Percentiles rank a stretch among this genome's conserved stretches.
phyloP scores from a whole-genome alignment of 257 asterid genomes.

The Gardenia jasminoides region DNA sequence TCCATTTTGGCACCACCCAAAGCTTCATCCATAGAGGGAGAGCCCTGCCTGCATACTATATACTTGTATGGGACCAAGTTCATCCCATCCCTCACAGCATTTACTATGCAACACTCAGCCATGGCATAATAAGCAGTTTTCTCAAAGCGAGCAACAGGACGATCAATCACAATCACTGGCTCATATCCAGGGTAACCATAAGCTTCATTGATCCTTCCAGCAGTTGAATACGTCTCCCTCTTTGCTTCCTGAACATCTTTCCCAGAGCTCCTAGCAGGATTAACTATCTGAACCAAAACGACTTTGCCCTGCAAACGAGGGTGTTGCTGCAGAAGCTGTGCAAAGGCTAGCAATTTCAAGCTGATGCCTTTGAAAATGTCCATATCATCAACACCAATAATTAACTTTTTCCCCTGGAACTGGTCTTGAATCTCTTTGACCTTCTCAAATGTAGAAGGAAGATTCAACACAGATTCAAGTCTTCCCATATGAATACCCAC shows the following conservation, averaged over 20 bases:
- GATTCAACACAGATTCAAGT: constrained; percentile 67
- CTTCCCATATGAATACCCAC: constrained; percentile 93
- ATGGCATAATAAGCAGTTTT: constrained; percentile 84
- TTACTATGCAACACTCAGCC: constrained; percentile 91
- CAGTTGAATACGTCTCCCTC: constrained; percentile 68
- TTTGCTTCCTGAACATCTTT: constrained; percentile 85
- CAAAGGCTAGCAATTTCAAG: constrained; percentile 78
- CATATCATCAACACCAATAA: constrained; percentile 96
- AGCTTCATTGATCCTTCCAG: constrained; percentile 55
- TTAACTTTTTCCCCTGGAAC: constrained; percentile 65
- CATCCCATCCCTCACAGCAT: constrained; percentile 97
- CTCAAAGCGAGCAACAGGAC: constrained; percentile 69
- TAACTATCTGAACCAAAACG: constrained; percentile 80
- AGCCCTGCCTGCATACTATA: constrained; percentile 83
- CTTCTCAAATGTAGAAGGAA: constrained; percentile 55
- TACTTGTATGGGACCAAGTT: constrained; percentile 90
- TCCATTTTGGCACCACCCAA: constrained; percentile 35
- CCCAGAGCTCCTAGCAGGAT: constrained; percentile 91
- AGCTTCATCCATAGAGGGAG: constrained; percentile 49
- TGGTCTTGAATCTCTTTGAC: constrained; percentile 62
- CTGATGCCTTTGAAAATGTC: constrained; percentile 92
- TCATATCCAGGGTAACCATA: constrained; percentile 55
- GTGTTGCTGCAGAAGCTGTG: constrained; percentile 60
- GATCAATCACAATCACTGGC: constrained; percentile 76
- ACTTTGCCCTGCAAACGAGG: constrained; percentile 47